Evolutionary conservation across 202 grass and related monocot species (phyloP).

Genomic region (Setaria viridis): DNA sequence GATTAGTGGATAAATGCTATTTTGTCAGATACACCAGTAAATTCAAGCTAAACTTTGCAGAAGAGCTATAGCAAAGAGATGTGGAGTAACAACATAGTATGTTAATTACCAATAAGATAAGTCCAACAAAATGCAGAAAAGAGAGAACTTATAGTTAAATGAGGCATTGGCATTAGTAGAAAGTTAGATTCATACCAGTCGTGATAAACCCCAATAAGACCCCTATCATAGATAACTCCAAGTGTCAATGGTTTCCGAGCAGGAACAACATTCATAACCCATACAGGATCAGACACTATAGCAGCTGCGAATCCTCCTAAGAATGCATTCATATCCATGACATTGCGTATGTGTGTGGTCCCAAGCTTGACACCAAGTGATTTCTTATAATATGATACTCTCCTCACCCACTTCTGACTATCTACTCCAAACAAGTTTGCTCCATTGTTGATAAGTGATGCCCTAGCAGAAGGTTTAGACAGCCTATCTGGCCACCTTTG

Average conservation of each 20-base stretch:
- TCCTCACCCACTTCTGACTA: constrained; percentile 65
- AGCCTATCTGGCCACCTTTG: constrained; percentile 83
- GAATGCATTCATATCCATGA: constrained; percentile 98
- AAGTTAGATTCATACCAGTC: constrained; percentile 65
- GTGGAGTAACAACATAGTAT: not conserved
- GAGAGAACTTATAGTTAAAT: constrained; percentile 11
- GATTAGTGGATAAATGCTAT: not conserved
- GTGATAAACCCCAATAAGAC: constrained; percentile 94
- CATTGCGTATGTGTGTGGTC: constrained; percentile 60
- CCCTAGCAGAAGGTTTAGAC: constrained; percentile 68
- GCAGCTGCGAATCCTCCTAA: constrained; percentile 80
- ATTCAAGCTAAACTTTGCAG: not conserved
- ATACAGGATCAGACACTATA: constrained; percentile 72
- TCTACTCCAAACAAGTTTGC: constrained; percentile 68
- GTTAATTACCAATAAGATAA: constrained; percentile 7
- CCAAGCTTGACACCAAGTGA: constrained; percentile 81
- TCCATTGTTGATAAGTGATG: constrained; percentile 63
- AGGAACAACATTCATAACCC: constrained; percentile 98
- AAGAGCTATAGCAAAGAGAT: not conserved
- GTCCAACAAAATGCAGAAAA: not conserved
- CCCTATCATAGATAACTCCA: constrained; percentile 83
- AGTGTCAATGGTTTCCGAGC: constrained; percentile 72
- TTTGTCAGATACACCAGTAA: not conserved
- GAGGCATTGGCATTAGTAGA: not conserved
- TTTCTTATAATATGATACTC: constrained; percentile 86